Evolutionary conservation across 2,329 filamentous ascomycete species (phyloP).

Genomic region (Alternaria sp.): DNA sequence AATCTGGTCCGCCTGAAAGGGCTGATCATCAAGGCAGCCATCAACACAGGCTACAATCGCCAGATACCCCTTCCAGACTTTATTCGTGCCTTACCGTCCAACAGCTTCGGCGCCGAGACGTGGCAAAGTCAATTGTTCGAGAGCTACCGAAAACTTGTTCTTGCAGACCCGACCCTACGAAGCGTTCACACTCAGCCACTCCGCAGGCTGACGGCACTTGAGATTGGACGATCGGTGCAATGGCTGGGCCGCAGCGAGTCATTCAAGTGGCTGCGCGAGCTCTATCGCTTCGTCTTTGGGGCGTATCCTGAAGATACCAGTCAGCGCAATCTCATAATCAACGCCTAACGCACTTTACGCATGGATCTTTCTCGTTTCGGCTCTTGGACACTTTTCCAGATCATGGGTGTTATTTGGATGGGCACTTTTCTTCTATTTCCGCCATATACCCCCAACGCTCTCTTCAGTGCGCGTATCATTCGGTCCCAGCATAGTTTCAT

Average conservation of each 20-base stretch:
- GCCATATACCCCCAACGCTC: constrained; percentile 43
- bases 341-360: constrained; percentile 30
- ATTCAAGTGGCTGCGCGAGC: constrained; percentile 79
- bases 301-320: constrained; percentile 81
- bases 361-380: neutral
- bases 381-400: neutral
- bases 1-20: constrained; percentile 80
- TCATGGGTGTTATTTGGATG: constrained; percentile 10
- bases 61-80: constrained; percentile 72
- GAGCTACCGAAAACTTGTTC: constrained; percentile 80
- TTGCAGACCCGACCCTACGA: constrained; percentile 71
- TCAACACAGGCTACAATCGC: constrained; percentile 81
- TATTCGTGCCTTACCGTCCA: constrained; percentile 74
- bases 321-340: constrained; percentile 68
- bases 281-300: constrained; percentile 85
- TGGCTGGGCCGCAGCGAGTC: constrained; percentile 76
- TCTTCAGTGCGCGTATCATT: constrained; percentile 16
- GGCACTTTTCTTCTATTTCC: constrained; percentile 18
- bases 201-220: constrained; percentile 70
- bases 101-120: constrained; percentile 76
- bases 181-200: constrained; percentile 56
- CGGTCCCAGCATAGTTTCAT: constrained; percentile 14
- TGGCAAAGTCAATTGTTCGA: constrained; percentile 75
- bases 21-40: constrained; percentile 82
- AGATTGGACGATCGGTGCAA: constrained; percentile 79